Evolutionary conservation across 352 stramenopile species (phyloP).

Genomic region (Phytophthora brassicae): DNA sequence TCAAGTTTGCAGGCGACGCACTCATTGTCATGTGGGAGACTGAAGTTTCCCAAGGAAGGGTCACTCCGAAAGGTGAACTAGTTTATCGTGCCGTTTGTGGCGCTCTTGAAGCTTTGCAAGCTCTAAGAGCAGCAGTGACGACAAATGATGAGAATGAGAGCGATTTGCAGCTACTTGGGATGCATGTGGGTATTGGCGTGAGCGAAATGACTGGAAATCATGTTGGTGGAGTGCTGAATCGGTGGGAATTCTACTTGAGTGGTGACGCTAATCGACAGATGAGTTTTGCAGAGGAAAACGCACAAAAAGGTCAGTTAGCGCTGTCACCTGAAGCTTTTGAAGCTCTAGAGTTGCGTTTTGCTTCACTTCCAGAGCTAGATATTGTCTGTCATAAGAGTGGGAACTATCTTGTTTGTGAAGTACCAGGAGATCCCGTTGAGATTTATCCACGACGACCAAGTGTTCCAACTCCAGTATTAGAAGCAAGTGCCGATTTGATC

Average conservation of each 20-base stretch:
- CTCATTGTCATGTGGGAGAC: conserved; percentile 85
- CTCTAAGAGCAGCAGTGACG: conserved; percentile 28
- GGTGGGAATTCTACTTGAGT: conserved; percentile 88
- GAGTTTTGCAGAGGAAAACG: conserved; percentile 68
- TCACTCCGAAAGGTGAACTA: conserved; percentile 46
- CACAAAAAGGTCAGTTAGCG: conserved; percentile 71
- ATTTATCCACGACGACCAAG: neutral
- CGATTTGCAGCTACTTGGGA: conserved; percentile 45
- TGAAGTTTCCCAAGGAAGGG: conserved; percentile 41
- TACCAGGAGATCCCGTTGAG: conserved; percentile 2
- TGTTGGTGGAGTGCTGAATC: conserved; percentile 77
- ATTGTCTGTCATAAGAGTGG: conserved; percentile 35
- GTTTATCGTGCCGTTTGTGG: conserved; percentile 60
- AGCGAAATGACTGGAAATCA: conserved; percentile 78
- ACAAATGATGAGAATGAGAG: conserved; percentile 11
- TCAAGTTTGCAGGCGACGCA: conserved; percentile 82
- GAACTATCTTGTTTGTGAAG: conserved; percentile 49
- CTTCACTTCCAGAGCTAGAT: conserved; percentile 22
- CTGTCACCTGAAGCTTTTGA: conserved; percentile 58
- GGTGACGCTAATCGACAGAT: conserved; percentile 84
- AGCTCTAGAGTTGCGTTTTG: conserved; percentile 33
- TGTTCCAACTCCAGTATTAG: neutral
- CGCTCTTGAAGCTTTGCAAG: conserved; percentile 55
- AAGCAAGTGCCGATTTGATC: conserved; percentile 44
- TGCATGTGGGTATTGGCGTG: conserved; percentile 85